Base-by-base conservation (phyloP, 495 filamentous ascomycete genomes). In the Penicillium argentinense region DNA sequence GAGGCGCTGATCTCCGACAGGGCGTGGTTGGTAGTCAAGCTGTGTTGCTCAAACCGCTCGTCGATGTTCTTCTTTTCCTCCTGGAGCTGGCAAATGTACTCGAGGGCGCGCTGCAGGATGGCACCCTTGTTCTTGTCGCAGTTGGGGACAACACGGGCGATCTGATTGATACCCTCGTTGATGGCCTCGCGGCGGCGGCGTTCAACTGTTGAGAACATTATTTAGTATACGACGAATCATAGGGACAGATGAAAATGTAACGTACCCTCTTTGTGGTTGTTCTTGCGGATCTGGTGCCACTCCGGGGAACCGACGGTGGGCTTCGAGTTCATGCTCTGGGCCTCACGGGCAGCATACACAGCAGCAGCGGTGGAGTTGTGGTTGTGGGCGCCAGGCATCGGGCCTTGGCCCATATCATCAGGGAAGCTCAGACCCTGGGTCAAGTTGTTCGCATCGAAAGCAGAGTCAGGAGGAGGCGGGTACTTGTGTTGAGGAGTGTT, bases 61-160 rank as follows among this genome's bases (percentile, higher is more conserved):
- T 91, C 89, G 62, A 96, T 96, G 40, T 86, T 82, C 14, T 85
- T 82, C 71, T 97, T 95, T 53, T 96, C 95, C 55, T 96, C 90
- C 62, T 95, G 95, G 13, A 98, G 75, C 60, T 96, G 89, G 7
- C 81, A 86, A 64, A 98, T 98, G 69, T 95, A 97, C 49, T 88
- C 79, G 16, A 97, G 92, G 1, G 93, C 92, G 7, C 93, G 87
- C 60, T 96, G 90, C 26, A 98, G 73, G 45, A 98, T 97, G 2
- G 91, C 93, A 4, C 93, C 93, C 68, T 98, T 98, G 71, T 98
- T 98, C 77, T 97, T 98, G 67, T 98, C 93, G 60, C 93, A 98
- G 26, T 91, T 91, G 3, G 93, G 93, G 0, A 98, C 93, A 42
- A 98, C 92, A 68, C 96, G 96, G 41, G 95, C 88, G 29, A 98